phyloP scores from a whole-genome alignment of 352 stramenopile genomes.

The Saprolegnia diclina region DNA sequence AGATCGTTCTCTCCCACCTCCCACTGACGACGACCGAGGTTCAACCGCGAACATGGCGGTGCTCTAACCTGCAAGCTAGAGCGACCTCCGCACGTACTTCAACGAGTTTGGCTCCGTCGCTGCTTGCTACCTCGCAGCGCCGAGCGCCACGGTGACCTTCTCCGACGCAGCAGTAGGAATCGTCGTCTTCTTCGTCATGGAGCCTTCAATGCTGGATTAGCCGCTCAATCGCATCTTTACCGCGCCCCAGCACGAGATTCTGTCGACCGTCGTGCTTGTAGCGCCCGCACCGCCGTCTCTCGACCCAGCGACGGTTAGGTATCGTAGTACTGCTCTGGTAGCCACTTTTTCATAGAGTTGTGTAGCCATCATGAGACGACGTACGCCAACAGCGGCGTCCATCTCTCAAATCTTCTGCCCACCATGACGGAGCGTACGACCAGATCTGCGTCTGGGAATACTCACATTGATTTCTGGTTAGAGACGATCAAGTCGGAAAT shows the following conservation, averaged over 20 bases:
- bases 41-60: background rate
- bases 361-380: background rate
- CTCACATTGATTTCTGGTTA: background rate
- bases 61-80: background rate
- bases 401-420: constrained; percentile 21
- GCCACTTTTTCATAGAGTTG: too few species aligned
- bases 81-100: constrained; percentile 14
- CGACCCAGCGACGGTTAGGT: constrained; percentile 1
- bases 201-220: background rate
- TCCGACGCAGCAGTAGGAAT: background rate
- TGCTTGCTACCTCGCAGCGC: background rate
- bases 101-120: constrained; percentile 14
- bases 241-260: background rate
- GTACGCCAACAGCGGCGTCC: constrained; percentile 18
- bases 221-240: constrained; percentile 21
- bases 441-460: background rate
- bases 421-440: constrained; percentile 22
- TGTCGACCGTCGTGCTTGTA: constrained; percentile 2
- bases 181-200: background rate
- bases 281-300: constrained; percentile 1
- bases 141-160: constrained; percentile 1
- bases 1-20: constrained; percentile 11
- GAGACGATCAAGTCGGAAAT: constrained; percentile 25
- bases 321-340: background rate
- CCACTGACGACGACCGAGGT: constrained; percentile 1